Conservation (phyloP, 2,329 filamentous ascomycete genomes). For the Fonsecaea pedrosoi region DNA sequence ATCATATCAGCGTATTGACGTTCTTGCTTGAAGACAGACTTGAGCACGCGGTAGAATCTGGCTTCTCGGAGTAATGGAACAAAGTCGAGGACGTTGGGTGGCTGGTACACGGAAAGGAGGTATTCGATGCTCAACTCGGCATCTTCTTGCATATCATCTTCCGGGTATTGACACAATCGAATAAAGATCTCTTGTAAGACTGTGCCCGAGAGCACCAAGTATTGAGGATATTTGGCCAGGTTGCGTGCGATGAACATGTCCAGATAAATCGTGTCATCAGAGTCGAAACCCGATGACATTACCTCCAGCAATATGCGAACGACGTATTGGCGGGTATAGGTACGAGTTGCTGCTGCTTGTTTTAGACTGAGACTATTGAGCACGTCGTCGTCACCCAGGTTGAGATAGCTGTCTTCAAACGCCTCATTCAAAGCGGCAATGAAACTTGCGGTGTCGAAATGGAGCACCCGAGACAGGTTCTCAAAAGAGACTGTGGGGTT, state of each 20-base stretch:
- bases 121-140: conserved; percentile 98
- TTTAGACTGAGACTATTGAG: conserved; percentile 68
- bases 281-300: conserved; percentile 78
- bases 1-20: conserved; percentile 80
- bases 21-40: conserved; percentile 82
- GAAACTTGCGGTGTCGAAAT: conserved; percentile 89
- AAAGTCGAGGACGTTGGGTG: conserved; percentile 76
- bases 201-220: conserved; percentile 86
- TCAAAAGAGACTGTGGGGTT: conserved; percentile 75
- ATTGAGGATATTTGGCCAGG: conserved; percentile 94
- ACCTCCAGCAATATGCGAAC: conserved; percentile 89
- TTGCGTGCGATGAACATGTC: conserved; percentile 99
- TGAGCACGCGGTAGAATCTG: conserved; percentile 87
- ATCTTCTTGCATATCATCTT: conserved; percentile 81
- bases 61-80: conserved; percentile 80
- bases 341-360: conserved; percentile 46
- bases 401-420: conserved; percentile 93
- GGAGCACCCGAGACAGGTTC: conserved; percentile 81
- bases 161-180: conserved; percentile 84
- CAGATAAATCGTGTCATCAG: conserved; percentile 87
- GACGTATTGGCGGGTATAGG: conserved; percentile 77
- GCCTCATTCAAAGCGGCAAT: conserved; percentile 96
- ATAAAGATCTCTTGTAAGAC: conserved; percentile 80
- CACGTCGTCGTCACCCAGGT: conserved; percentile 56
- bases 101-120: conserved; percentile 88